Evolutionary conservation across 2,329 filamentous ascomycete species (phyloP), one percentile per base, ranked within the genome.

Genomic region (Scedosporium minutisporum): DNA sequence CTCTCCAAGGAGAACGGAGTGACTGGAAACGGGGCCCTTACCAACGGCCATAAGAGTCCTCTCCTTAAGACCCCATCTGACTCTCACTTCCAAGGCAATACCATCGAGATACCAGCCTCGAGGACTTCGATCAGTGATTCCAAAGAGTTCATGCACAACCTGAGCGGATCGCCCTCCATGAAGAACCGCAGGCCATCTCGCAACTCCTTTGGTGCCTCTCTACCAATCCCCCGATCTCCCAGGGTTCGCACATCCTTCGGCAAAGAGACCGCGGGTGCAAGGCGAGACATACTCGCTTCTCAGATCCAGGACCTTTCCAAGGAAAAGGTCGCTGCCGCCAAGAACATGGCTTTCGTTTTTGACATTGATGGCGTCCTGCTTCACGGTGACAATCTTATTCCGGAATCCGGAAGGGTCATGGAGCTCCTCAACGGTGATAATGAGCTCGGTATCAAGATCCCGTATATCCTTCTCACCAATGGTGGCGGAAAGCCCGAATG

Each of bases 331-430:
- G 76, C 76, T 33, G 81, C 82, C 63, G 88, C 87, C 64, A 91
- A 91, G 81, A 87, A 91, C 77, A 90, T 91, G 87, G 60, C 60
- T 6, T 92, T 92, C 67, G 89, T 87, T 69, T 93, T 92, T 66
- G 89, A 92, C 68, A 96, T 99, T 71, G 95, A 99, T 74, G 95
- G 95, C 62, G 95, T 99, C n/a, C 84, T 99, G 23, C 82, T 97
- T 33, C 91, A 93, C 70, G 89, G 89, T 65, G 85, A 89, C 4
- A 84, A 87, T 65, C 87, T 90, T 2, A 87, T 97, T 58, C 88
- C 91, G 1, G 88, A 90, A 41, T 93, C 95, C 1, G 79, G 85
- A 1, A 81, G 90, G 69, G 83, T 91, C 14, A 82, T 99, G 27
- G 77, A 80, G 38, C 87, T 87, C 69, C 86, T 97, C 25, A 86